Percentiles rank a stretch among this genome's conserved stretches.
These are phyloP conservation scores for Celoporthe dispersa DNA, from an alignment of 2,329 filamentous ascomycete genomes.

Conservation along the genomic window DNA sequence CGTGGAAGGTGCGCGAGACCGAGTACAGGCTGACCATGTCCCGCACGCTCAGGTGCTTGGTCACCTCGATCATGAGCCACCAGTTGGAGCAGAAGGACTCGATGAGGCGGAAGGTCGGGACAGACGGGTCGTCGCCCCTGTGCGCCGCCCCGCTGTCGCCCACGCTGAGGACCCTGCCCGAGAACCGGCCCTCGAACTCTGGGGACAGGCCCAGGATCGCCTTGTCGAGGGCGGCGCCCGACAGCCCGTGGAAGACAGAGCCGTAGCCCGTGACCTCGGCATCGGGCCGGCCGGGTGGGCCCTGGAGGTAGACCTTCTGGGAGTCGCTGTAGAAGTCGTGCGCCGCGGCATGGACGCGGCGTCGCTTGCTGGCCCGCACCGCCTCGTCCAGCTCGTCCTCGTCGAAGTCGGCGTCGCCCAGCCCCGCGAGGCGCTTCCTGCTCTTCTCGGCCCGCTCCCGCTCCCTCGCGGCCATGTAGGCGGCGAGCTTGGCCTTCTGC, in stretches of 20 bases:
- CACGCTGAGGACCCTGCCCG: constrained; percentile 5
- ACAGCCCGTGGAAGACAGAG: background rate
- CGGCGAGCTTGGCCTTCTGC: constrained; percentile 9
- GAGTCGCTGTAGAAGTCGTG: constrained; percentile 15
- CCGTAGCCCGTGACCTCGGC: background rate
- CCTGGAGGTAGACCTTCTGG: constrained; percentile 25
- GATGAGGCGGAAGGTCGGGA: constrained; percentile 46
- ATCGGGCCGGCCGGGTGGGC: constrained; percentile 3
- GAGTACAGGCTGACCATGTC: constrained; percentile 69
- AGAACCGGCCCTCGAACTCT: constrained; percentile 19
- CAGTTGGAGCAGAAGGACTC: constrained; percentile 48
- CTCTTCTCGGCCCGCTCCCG: background rate
- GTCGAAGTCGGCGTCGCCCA: constrained; percentile 8
- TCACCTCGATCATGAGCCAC: constrained; percentile 60
- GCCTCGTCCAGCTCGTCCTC: constrained; percentile 23
- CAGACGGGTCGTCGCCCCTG: background rate
- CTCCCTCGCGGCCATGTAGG: background rate
- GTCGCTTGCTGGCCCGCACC: constrained; percentile 23
- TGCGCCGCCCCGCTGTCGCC: background rate
- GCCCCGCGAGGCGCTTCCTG: constrained; percentile 14
- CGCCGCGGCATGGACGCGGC: background rate
- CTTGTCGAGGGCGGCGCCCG: constrained; percentile 18
- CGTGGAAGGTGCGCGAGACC: constrained; percentile 66
- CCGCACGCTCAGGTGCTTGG: constrained; percentile 55
- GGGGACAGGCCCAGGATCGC: constrained; percentile 18